Evolutionary conservation across 495 filamentous ascomycete genomes (phyloP).

Genomic region (Podospora australis): DNA sequence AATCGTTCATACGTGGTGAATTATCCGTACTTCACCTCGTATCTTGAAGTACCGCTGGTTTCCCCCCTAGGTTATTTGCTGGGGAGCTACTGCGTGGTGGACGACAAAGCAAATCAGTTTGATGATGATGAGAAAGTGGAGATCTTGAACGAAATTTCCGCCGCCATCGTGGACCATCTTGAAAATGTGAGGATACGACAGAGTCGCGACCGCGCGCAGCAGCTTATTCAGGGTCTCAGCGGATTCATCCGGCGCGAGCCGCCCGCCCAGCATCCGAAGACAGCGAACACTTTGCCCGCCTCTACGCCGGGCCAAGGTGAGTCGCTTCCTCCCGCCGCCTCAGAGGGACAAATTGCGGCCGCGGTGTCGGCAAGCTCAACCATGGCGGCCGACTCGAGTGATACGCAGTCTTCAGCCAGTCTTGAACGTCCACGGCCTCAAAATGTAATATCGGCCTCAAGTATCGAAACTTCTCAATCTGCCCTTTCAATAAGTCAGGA

Average conservation of each 20-base stretch:
- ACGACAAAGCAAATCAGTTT: slow-evolving; percentile 24
- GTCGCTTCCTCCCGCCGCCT: background rate
- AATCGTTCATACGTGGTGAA: slow-evolving; percentile 21
- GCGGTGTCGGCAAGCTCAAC: background rate
- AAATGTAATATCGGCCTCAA: slow-evolving; percentile 13
- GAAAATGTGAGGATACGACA: slow-evolving; percentile 29
- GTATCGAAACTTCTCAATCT: slow-evolving; percentile 15
- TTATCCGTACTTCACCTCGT: slow-evolving; percentile 22
- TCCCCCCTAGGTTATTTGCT: slow-evolving; percentile 23
- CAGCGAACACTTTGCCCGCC: background rate
- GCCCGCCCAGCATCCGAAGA: slow-evolving; percentile 13
- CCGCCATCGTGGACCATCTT: slow-evolving; percentile 40
- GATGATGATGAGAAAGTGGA: slow-evolving; percentile 24
- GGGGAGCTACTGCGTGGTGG: slow-evolving; percentile 32
- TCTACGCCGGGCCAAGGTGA: too few species aligned
- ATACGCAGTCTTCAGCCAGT: background rate
- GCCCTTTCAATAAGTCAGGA: background rate
- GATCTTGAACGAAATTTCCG: slow-evolving; percentile 36
- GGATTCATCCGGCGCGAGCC: slow-evolving; percentile 32
- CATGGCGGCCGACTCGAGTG: background rate
- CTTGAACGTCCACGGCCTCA: background rate
- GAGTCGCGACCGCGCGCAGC: slow-evolving; percentile 30
- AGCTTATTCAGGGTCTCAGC: slow-evolving; percentile 34
- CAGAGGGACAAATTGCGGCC: background rate
- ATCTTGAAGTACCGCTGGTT: slow-evolving; percentile 30